phyloP scores from a whole-genome alignment of 179 eudicot species.

The Drosera spatulata region DNA sequence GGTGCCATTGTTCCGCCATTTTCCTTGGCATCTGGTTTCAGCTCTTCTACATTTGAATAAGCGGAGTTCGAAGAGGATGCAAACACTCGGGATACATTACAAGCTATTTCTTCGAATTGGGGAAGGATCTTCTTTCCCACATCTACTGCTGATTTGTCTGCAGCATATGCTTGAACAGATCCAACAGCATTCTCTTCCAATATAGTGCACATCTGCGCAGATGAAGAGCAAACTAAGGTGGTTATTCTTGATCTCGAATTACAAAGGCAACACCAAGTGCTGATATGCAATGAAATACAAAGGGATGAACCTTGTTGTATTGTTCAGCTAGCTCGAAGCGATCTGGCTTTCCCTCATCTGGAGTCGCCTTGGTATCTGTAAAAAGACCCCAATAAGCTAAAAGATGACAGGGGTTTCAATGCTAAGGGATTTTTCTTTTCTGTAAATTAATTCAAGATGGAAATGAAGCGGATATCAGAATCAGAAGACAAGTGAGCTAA shows the following conservation, averaged over 20 bases:
- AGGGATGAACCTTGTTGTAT: slow-evolving; percentile 50
- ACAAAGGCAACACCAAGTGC: neutral
- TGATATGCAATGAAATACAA: neutral
- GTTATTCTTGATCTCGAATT: neutral
- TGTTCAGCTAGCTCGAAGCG: slow-evolving; percentile 47
- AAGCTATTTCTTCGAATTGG: slow-evolving; percentile 25
- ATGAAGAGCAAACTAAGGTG: neutral
- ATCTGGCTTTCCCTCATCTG: slow-evolving; percentile 38
- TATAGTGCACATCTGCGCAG: slow-evolving; percentile 53
- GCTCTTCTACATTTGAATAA: slow-evolving; percentile 1
- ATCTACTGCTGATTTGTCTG: slow-evolving; percentile 26
- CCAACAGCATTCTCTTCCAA: slow-evolving; percentile 29
- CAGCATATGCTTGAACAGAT: slow-evolving; percentile 24
- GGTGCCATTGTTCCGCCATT: slow-evolving; percentile 3
- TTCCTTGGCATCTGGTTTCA: slow-evolving; percentile 1
- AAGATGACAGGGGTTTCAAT: neutral
- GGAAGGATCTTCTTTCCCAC: slow-evolving; percentile 29
- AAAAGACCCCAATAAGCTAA: neutral
- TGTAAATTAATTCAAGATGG: no score
- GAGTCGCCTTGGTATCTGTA: slow-evolving; percentile 52
- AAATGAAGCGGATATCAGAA: neutral
- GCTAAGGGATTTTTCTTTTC: neutral
- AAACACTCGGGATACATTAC: slow-evolving; percentile 30
- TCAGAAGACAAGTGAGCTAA: no score
- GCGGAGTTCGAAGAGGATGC: slow-evolving; percentile 7